These are phyloP conservation scores for Hippophae tibetana DNA, from an alignment of 306 rosid species.

Conservation along the genomic window DNA sequence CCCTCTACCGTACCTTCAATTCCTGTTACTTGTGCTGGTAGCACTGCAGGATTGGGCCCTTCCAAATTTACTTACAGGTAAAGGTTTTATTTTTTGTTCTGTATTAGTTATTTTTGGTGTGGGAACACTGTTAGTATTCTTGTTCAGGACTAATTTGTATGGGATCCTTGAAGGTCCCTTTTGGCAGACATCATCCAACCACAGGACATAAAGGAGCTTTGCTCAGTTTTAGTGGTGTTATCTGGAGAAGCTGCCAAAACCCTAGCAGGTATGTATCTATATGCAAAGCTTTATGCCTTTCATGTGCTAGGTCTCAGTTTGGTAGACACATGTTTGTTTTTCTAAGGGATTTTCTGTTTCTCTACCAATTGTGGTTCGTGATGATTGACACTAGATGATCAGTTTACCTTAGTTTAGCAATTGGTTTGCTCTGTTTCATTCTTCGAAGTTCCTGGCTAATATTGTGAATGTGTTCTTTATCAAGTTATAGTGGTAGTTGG, in stretches of 20 bases:
- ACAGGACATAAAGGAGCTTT: slow-evolving; percentile 87
- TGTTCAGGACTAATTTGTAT: slow-evolving; percentile 33
- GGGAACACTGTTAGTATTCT: slow-evolving; percentile 9
- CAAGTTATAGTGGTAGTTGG: too few relatives aligned
- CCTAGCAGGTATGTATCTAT: slow-evolving; percentile 49
- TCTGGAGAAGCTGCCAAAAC: slow-evolving; percentile 84
- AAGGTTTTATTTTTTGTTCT: slow-evolving; percentile 15
- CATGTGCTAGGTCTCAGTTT: slow-evolving; percentile 8
- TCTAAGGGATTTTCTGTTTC: background rate
- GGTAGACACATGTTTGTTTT: background rate
- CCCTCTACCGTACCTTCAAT: slow-evolving; percentile 48
- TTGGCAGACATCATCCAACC: slow-evolving; percentile 96
- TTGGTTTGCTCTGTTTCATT: too few relatives aligned
- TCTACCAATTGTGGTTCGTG: too few relatives aligned
- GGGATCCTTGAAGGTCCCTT: slow-evolving; percentile 63
- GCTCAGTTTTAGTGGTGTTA: slow-evolving; percentile 77
- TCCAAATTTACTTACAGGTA: slow-evolving; percentile 87
- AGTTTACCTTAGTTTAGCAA: too few relatives aligned
- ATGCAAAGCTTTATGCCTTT: slow-evolving; percentile 9
- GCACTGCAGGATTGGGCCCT: slow-evolving; percentile 55
- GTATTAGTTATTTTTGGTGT: background rate
- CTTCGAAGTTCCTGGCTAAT: too few relatives aligned
- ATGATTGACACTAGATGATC: too few relatives aligned
- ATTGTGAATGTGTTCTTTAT: too few relatives aligned
- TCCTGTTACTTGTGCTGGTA: slow-evolving; percentile 50